Base-by-base conservation (phyloP, 305 asterid species). In the Solanum hybrid region DNA sequence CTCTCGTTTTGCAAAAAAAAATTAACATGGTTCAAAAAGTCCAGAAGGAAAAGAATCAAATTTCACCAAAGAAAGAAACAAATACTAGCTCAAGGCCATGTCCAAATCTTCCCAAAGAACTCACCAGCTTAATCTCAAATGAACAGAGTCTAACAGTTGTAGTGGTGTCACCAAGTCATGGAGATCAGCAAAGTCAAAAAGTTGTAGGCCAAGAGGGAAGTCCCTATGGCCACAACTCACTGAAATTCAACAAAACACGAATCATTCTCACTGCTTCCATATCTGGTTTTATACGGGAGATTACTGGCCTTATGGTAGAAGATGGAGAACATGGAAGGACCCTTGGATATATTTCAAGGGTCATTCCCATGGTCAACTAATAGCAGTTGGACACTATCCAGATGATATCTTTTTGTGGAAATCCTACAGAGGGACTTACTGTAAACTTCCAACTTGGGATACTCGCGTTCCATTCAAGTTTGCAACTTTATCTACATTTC, bases 91-190 rank as follows among this genome's bases (percentile, higher is more conserved):
- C 78, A 84, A 87, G 60, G 85, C 77, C 92, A 88, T 92, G 94
- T 92, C 89, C 93, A 60, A 81, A 93, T 91, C 89, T 90, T 87
- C 93, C 92, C 32, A 75, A 40, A 42, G 90, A 91, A 19, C 89
- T 91, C 86, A 78, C 86, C 88, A 10, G 15, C 64, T 11, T 72
- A 32, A 73, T 92, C 11, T 90, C 91, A 73, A 81, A 76, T 37
- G 91, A 92, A 60, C 89, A 78, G 2, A 80, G 76, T 4, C 91
- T 91, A 42, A 66, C 69, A 82, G 89, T 10, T 91, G 78, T 27
- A 91, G 90, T 10, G 88, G 94, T 77, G 87, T 89, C 77, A 34
- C 81, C 72, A 92, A 93, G 88, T 85, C 94, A 45, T 92, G 95
- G 94, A 88, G 91, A 87, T 86, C 91, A 13, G 31, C 26, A 31